Conservation (phyloP, 2,329 filamentous ascomycete species). For the Aureobasidium leucospermi region DNA sequence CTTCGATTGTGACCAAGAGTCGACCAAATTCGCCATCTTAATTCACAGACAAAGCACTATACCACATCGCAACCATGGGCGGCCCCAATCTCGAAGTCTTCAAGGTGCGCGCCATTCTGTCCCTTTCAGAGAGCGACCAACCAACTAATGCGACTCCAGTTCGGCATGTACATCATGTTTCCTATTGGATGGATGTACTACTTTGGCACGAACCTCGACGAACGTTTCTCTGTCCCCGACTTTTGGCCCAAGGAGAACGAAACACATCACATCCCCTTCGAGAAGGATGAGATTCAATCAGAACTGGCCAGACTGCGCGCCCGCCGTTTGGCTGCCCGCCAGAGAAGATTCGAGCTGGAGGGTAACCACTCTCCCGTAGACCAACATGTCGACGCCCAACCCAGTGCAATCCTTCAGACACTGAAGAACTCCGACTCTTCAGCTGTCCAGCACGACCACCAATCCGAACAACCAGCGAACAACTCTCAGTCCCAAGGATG, state of each 20-base stretch:
- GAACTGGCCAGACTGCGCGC: conserved; percentile 68
- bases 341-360: conserved; percentile 39
- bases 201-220: conserved; percentile 96
- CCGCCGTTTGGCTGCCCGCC: conserved; percentile 39
- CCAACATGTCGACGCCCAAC: background rate
- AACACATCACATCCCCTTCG: conserved; percentile 67
- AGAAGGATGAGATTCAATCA: conserved; percentile 71
- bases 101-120: conserved; percentile 55
- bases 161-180: conserved; percentile 98
- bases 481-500: conserved; percentile 9
- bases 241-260: conserved; percentile 88
- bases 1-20: background rate
- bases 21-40: background rate
- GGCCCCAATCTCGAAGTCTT: conserved; percentile 90
- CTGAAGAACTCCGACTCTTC: background rate
- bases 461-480: background rate
- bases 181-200: conserved; percentile 99
- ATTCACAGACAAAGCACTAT: background rate
- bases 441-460: background rate
- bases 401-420: conserved; percentile 5
- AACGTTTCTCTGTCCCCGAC: conserved; percentile 76
- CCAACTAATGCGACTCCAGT: conserved; percentile 48
- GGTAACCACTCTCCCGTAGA: background rate
- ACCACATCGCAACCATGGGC: conserved; percentile 46
- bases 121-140: background rate